Percentiles rank a stretch among this genome's conserved stretches.
These are phyloP conservation scores for Calonectria pseudoturangicola DNA, from an alignment of 2,329 filamentous ascomycete genomes.

Conservation along the genomic window DNA sequence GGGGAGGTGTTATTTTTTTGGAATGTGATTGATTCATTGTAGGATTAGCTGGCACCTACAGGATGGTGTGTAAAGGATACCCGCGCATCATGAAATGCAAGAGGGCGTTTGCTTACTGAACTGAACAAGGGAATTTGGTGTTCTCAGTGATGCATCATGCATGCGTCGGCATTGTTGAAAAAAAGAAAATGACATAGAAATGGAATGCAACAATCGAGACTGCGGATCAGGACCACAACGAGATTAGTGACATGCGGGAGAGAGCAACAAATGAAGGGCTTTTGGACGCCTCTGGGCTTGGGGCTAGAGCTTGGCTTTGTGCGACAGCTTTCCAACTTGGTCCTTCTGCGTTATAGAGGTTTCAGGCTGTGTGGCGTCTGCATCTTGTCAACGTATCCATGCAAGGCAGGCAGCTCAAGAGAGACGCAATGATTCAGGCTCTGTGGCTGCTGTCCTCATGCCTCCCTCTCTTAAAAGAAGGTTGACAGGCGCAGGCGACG, in stretches of 20 bases:
- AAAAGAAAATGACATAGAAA: too few relatives aligned
- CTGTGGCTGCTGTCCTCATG: constrained; percentile 39
- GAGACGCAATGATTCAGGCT: constrained; percentile 27
- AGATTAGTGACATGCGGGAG: constrained; percentile 10
- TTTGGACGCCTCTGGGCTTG: neutral
- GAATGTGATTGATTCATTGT: constrained; percentile 47
- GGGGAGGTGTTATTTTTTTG: constrained; percentile 42
- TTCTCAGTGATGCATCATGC: constrained; percentile 3
- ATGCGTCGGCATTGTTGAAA: constrained; percentile 3
- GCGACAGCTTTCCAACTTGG: constrained; percentile 9
- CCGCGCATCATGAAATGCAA: constrained; percentile 43
- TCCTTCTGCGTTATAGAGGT: constrained; percentile 12
- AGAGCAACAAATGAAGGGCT: too few relatives aligned
- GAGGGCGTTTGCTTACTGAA: constrained; percentile 39
- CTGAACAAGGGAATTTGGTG: constrained; percentile 15
- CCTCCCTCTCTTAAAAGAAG: neutral
- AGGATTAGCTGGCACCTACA: constrained; percentile 46
- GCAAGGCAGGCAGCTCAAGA: constrained; percentile 25
- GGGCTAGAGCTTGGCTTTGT: neutral
- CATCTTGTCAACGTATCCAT: constrained; percentile 21
- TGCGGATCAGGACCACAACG: neutral
- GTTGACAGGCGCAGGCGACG: constrained; percentile 28
- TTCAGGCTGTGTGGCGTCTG: constrained; percentile 28
- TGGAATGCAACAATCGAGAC: neutral
- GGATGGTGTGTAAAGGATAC: constrained; percentile 47